These are phyloP conservation scores for Vitis hybrid DNA, from an alignment of 177 flowering plant species.

Conservation along the genomic window DNA sequence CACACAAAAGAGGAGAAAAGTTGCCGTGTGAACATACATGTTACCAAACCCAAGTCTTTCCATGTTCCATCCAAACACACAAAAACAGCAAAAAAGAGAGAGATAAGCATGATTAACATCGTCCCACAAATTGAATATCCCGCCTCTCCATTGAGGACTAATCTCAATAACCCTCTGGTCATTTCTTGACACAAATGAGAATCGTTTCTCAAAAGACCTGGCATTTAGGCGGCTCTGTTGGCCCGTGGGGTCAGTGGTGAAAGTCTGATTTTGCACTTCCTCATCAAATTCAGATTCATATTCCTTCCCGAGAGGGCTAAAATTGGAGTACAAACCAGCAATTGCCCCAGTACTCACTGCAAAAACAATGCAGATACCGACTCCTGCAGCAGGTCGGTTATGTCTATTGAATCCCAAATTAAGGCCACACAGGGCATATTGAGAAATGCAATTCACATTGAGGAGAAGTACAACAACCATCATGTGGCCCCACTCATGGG, in stretches of 20 bases:
- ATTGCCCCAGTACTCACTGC: slow-evolving; percentile 76
- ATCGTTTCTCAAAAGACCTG: slow-evolving; percentile 56
- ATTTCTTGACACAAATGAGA: slow-evolving; percentile 67
- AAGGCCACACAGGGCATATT: slow-evolving; percentile 84
- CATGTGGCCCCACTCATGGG: slow-evolving; percentile 91
- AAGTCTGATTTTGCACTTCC: slow-evolving; percentile 48
- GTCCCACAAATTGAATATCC: slow-evolving; percentile 79
- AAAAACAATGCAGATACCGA: slow-evolving; percentile 62
- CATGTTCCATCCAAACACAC: slow-evolving; percentile 98
- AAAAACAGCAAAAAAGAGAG: slow-evolving; percentile 77
- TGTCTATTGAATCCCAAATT: slow-evolving; percentile 80
- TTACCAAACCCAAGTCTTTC: slow-evolving; percentile 94
- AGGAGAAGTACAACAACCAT: slow-evolving; percentile 78
- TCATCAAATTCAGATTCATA: slow-evolving; percentile 54
- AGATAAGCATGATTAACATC: slow-evolving; percentile 79
- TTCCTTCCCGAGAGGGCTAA: slow-evolving; percentile 86
- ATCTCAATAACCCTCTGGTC: slow-evolving; percentile 41
- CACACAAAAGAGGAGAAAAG: slow-evolving; percentile 75
- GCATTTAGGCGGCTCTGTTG: slow-evolving; percentile 8
- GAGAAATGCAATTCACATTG: slow-evolving; percentile 79
- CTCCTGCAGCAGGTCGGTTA: slow-evolving; percentile 76
- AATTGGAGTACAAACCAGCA: slow-evolving; percentile 67
- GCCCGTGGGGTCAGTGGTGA: slow-evolving; percentile 8
- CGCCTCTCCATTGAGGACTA: slow-evolving; percentile 77
- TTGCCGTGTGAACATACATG: slow-evolving; percentile 90